phyloP scores from a whole-genome alignment of 2,329 filamentous ascomycete genomes.

The Aureobasidium sp. region DNA sequence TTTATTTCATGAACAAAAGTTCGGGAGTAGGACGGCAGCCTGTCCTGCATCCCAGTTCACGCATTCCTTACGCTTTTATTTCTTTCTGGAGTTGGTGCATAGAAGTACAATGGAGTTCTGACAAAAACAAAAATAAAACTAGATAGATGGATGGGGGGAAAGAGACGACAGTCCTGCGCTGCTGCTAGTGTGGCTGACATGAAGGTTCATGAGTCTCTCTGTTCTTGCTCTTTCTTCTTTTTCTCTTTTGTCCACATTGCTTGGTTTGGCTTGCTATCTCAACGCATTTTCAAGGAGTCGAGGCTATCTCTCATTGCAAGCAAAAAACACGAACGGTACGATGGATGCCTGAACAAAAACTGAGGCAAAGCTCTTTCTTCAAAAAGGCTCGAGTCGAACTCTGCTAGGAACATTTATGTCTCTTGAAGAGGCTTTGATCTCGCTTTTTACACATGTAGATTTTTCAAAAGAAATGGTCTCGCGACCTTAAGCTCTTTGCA shows the following conservation, averaged over 20 bases:
- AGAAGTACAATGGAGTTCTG: background rate
- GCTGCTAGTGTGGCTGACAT: background rate
- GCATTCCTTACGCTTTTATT: conserved; percentile 3
- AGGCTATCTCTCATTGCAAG: background rate
- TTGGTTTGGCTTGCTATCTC: too few species aligned
- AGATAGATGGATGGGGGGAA: background rate
- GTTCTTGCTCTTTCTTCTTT: background rate
- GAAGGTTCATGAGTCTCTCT: background rate
- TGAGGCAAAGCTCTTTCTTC: background rate
- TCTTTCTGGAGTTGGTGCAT: background rate
- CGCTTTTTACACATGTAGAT: background rate
- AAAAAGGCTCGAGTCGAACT: too few species aligned
- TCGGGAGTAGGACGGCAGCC: conserved; percentile 5
- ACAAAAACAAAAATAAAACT: conserved; percentile 1
- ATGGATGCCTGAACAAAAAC: background rate
- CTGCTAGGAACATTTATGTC: too few species aligned
- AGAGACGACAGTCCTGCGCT: background rate
- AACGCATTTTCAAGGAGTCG: conserved; percentile 4
- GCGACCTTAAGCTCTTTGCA: background rate
- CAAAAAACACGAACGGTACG: conserved; percentile 1
- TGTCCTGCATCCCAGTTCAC: background rate
- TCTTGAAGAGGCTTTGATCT: too few species aligned
- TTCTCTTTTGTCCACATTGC: background rate
- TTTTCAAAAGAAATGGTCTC: background rate
- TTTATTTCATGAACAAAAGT: conserved; percentile 4